A percentile compares a stretch with the other conserved stretches of the same genome.
Conservation (phyloP, 192 early-diverging fungal species). For the Funneliformis geosporum region DNA sequence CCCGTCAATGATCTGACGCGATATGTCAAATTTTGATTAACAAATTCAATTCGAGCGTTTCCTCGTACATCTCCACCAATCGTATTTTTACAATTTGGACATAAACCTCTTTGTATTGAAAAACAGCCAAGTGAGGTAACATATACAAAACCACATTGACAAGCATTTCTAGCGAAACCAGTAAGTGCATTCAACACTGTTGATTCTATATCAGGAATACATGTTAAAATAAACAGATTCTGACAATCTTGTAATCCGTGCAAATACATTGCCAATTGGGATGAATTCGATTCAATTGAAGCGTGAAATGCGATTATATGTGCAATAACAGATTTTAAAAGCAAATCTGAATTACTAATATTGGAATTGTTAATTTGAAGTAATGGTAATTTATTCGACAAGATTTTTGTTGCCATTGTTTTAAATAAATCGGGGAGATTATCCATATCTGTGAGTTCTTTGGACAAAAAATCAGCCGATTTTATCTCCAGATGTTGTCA, state of each 20-base stretch:
- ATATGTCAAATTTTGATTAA: not conserved
- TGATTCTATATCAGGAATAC: constrained; percentile 13
- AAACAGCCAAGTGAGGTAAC: not conserved
- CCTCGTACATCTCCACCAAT: not conserved
- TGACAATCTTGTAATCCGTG: constrained; percentile 6
- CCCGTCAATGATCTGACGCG: not conserved
- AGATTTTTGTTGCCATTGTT: not conserved
- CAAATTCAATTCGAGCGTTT: not conserved
- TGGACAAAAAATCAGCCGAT: not conserved
- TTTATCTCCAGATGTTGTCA: not conserved
- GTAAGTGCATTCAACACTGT: not conserved
- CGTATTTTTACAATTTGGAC: not conserved
- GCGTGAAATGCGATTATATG: constrained; percentile 26
- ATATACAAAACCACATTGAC: constrained; percentile 27
- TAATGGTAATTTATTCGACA: constrained; percentile 12
- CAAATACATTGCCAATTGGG: constrained; percentile 24
- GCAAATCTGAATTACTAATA: constrained; percentile 2
- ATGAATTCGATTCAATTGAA: constrained; percentile 11
- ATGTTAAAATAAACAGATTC: constrained; percentile 8
- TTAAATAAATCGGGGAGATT: not conserved
- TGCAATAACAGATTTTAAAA: constrained; percentile 25
- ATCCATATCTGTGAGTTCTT: not conserved
- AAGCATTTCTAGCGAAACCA: constrained; percentile 15
- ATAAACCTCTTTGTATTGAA: not conserved
- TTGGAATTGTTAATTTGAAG: not conserved